Evolutionary conservation across 2,329 filamentous ascomycete species (phyloP).

Genomic region (Trichoderma pleuroti): DNA sequence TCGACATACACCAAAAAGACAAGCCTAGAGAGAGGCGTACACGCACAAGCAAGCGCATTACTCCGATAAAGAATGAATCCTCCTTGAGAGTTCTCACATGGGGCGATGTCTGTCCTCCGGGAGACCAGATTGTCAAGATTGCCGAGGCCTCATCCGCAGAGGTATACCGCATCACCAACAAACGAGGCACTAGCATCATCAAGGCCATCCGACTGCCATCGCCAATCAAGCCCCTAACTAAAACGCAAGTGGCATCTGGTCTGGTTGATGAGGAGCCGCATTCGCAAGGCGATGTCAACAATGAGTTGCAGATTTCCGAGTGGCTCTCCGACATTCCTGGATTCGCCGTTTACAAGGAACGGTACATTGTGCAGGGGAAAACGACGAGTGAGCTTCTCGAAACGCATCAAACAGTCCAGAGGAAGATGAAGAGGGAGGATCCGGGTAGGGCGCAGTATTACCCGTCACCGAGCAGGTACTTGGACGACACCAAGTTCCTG

Average conservation of each 20-base stretch:
- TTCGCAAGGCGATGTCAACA: constrained; percentile 50
- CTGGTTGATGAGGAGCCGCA: constrained; percentile 59
- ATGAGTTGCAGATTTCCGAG: constrained; percentile 61
- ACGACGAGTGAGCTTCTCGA: constrained; percentile 52
- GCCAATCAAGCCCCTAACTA: constrained; percentile 56
- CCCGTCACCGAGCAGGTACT: constrained; percentile 57
- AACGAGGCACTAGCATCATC: constrained; percentile 59
- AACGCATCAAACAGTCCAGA: constrained; percentile 58
- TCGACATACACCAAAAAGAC: not conserved
- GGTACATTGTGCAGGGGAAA: constrained; percentile 57
- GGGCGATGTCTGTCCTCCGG: constrained; percentile 54
- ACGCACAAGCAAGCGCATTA: not conserved
- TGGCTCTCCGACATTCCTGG: constrained; percentile 61
- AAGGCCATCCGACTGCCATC: constrained; percentile 60
- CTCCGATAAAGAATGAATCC: constrained; percentile 20
- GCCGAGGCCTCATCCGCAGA: constrained; percentile 65
- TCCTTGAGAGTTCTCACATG: constrained; percentile 48
- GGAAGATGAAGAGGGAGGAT: constrained; percentile 51
- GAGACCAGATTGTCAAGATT: constrained; percentile 57
- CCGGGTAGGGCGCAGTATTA: constrained; percentile 58
- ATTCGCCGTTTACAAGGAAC: constrained; percentile 63
- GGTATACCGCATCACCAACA: constrained; percentile 60
- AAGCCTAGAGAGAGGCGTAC: not conserved
- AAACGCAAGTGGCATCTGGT: constrained; percentile 50
- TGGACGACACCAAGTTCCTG: constrained; percentile 56